Conservation (phyloP, 2,329 filamentous ascomycete genomes). For the Aspergillus bombycis region DNA sequence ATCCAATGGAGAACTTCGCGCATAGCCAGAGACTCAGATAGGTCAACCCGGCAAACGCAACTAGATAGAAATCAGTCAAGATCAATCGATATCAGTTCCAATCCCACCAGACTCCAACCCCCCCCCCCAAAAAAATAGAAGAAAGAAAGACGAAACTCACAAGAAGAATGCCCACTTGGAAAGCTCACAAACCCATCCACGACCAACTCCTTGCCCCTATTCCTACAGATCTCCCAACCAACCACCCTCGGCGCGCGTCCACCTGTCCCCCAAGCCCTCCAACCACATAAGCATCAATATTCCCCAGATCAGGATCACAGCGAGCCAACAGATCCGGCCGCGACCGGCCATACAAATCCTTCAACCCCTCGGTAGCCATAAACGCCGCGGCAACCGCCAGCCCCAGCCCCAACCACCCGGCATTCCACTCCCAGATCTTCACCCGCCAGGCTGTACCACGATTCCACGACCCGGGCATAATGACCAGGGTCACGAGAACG, state of each 20-base stretch:
- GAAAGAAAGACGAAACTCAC: constrained; percentile 39
- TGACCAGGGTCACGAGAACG: constrained; percentile 65
- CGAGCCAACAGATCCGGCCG: constrained; percentile 67
- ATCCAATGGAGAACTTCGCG: constrained; percentile 54
- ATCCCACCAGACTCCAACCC: too few species aligned
- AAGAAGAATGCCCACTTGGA: constrained; percentile 75
- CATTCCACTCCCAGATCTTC: constrained; percentile 90
- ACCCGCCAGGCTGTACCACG: constrained; percentile 69
- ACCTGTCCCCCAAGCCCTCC: constrained; percentile 61
- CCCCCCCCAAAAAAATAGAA: too few species aligned
- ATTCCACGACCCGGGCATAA: constrained; percentile 67
- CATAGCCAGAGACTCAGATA: constrained; percentile 88
- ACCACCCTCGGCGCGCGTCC: constrained; percentile 68
- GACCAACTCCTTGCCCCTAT: constrained; percentile 60
- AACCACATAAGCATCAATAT: constrained; percentile 63
- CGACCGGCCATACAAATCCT: constrained; percentile 70
- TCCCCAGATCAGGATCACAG: constrained; percentile 73
- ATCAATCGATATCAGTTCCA: too few species aligned
- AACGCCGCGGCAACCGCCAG: constrained; percentile 73
- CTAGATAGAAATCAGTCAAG: constrained; percentile 36
- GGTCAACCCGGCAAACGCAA: constrained; percentile 76
- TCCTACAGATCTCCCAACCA: constrained; percentile 73
- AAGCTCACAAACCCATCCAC: constrained; percentile 86
- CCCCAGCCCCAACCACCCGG: constrained; percentile 79
- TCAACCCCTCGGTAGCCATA: constrained; percentile 83